Base-by-base conservation (phyloP, 2,329 filamentous ascomycete genomes). In the Neofusicoccum kwambonambiense region DNA sequence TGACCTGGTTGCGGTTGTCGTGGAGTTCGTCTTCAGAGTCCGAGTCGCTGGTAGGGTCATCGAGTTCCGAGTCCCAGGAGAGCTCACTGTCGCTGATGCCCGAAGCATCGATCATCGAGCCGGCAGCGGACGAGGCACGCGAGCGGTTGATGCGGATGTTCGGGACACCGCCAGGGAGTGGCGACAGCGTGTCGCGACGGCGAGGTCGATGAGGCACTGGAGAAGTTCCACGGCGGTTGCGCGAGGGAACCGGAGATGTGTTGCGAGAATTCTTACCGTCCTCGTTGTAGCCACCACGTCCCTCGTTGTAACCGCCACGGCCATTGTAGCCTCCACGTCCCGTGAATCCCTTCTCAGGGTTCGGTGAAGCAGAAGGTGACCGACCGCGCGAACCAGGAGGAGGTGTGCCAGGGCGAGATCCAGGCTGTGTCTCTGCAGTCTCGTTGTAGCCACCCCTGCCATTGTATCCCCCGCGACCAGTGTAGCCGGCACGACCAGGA, bases 1-100 rank as follows among this genome's bases (percentile, higher is more conserved):
- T 49, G 35, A 47, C 17, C 4, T 52, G 56, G 37, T 52, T 41
- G 35, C 15, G 47, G 27, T 19, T n/a, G 2, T 44, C 31, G 17
- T 45, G 7, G 12, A 54, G 17, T n/a, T 51, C 64, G 13, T 64
- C 47, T 42, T 57, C 51, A 5, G 65, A 31, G 5, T 67, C 65
- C 7, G 62, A 64, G 37, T 69, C 69, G 0, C 72, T 75, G 41
- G 73, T 73, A 2, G 76, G 75, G 3, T 70, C 75, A 51, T 77
- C 77, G 37, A 79, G 67, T 47, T 80, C 78, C 13, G 75, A 77
- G 65, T 79, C 78, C 77, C 77, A 80, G 39, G 73, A 75, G 7
- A 74, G 71, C 27, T 70, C 69, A 17, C 41, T 45, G 52, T 78
- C 77, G 17, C 74, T 76, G 7, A 75, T 65, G 12, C 75, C 72